These are phyloP conservation scores for Boletus edulis DNA, from an alignment of 768 basidiomycete genomes.

Conservation along the genomic window DNA sequence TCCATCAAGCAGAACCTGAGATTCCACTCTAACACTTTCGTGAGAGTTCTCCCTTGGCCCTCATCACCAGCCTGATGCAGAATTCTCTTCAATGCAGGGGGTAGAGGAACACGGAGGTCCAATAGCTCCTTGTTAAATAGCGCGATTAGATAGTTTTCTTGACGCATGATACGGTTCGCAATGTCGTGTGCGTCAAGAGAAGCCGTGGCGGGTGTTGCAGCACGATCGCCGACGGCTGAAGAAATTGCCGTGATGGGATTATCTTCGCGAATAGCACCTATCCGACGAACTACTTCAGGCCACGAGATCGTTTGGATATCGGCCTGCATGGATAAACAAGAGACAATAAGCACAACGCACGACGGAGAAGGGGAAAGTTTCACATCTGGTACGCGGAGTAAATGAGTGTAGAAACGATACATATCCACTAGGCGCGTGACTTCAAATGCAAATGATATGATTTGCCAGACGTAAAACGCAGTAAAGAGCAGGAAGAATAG, in stretches of 20 bases:
- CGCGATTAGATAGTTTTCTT: constrained; percentile 98
- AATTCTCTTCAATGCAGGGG: constrained; percentile 51
- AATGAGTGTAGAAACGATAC: constrained; percentile 94
- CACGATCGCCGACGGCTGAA: constrained; percentile 47
- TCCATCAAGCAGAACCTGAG: constrained; percentile 93
- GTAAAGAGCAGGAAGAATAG: constrained; percentile 83
- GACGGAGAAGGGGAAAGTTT: constrained; percentile 20
- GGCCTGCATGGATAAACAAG: constrained; percentile 51
- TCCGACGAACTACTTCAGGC: constrained; percentile 90
- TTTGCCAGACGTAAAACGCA: constrained; percentile 88
- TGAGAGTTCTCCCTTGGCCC: constrained; percentile 77
- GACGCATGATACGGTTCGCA: constrained; percentile 95
- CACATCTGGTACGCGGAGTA: constrained; percentile 94
- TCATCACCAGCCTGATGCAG: constrained; percentile 43
- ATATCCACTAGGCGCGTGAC: constrained; percentile 84
- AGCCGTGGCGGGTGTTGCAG: constrained; percentile 67
- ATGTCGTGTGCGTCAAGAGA: constrained; percentile 97
- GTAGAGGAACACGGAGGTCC: constrained; percentile 83
- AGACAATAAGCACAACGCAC: constrained; percentile 10
- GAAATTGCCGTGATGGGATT: constrained; percentile 91
- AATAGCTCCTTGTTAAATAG: constrained; percentile 96
- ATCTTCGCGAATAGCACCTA: constrained; percentile 85
- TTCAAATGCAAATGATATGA: constrained; percentile 72
- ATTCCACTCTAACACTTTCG: constrained; percentile 96
- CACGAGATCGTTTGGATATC: constrained; percentile 98